Evolutionary conservation across 257 asterid genomes (phyloP).

Genomic region (Fraxinus excelsior): DNA sequence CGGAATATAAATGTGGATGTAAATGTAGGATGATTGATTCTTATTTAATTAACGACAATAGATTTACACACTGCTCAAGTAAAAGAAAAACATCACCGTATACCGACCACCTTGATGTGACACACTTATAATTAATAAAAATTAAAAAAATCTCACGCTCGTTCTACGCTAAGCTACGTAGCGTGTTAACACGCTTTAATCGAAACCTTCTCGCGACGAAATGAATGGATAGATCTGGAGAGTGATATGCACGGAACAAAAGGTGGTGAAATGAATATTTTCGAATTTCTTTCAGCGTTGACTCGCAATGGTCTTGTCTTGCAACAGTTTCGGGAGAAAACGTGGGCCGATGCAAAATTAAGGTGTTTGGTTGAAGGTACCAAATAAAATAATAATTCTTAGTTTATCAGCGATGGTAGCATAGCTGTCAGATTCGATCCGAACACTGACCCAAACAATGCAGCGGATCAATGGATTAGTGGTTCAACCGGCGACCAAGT

Average conservation of each 20-base stretch:
- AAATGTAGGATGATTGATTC: no score
- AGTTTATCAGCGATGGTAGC: no score
- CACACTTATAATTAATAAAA: neutral
- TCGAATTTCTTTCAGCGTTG: constrained; percentile 19
- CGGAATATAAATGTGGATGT: no score
- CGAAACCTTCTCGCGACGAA: neutral
- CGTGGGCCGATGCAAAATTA: neutral
- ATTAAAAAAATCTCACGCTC: neutral
- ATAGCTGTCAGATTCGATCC: no score
- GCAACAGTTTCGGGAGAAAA: constrained; percentile 15
- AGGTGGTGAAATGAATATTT: neutral
- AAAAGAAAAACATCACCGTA: neutral
- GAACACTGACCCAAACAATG: no score
- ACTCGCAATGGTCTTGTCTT: constrained; percentile 25
- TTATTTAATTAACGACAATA: neutral
- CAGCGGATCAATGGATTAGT: no score
- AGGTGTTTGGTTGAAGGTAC: constrained; percentile 2
- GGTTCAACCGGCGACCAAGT: no score
- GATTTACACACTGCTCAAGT: neutral
- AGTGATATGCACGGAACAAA: constrained; percentile 3
- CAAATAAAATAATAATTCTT: neutral
- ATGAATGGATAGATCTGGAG: constrained; percentile 2
- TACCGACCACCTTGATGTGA: constrained; percentile 21
- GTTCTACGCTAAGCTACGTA: neutral
- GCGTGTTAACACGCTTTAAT: neutral